phyloP scores from a whole-genome alignment of 768 basidiomycete species.

The Suillus brevipes region DNA sequence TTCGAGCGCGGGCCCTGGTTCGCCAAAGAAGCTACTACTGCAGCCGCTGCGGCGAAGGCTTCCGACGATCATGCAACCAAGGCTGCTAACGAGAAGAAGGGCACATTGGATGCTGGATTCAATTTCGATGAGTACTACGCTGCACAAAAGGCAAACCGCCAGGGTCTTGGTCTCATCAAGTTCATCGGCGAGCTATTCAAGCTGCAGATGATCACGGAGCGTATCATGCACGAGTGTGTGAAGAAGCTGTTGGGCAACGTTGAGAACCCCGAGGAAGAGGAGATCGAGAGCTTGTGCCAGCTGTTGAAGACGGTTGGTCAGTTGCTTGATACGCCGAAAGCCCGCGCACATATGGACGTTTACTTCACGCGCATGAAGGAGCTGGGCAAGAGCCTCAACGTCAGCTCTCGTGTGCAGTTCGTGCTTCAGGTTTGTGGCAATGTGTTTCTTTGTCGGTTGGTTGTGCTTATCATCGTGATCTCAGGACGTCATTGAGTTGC shows the following conservation, averaged over 20 bases:
- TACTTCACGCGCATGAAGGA: slow-evolving; percentile 92
- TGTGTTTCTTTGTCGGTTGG: not conserved
- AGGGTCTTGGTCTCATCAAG: slow-evolving; percentile 94
- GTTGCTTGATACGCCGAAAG: slow-evolving; percentile 77
- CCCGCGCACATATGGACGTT: slow-evolving; percentile 83
- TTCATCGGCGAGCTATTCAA: slow-evolving; percentile 99
- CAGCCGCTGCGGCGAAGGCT: slow-evolving; percentile 40
- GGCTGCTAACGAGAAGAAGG: slow-evolving; percentile 61
- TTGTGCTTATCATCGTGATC: not conserved
- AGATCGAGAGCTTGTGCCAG: slow-evolving; percentile 94
- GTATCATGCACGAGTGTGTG: slow-evolving; percentile 98
- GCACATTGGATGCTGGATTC: slow-evolving; percentile 68
- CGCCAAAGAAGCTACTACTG: slow-evolving; percentile 81
- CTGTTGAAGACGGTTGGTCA: slow-evolving; percentile 88
- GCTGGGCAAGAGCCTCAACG: slow-evolving; percentile 68
- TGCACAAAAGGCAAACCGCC: slow-evolving; percentile 95
- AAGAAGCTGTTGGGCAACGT: slow-evolving; percentile 94
- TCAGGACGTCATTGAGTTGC: slow-evolving; percentile 89
- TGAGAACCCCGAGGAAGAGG: slow-evolving; percentile 95
- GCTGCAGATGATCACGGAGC: slow-evolving; percentile 94
- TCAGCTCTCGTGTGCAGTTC: slow-evolving; percentile 87
- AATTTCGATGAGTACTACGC: slow-evolving; percentile 96
- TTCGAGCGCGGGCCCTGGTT: slow-evolving; percentile 89
- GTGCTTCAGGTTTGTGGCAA: slow-evolving; percentile 80
- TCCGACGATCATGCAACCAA: slow-evolving; percentile 27